Base-by-base conservation (phyloP, 2,329 filamentous ascomycete species). In the Epichloe coenophiala region DNA sequence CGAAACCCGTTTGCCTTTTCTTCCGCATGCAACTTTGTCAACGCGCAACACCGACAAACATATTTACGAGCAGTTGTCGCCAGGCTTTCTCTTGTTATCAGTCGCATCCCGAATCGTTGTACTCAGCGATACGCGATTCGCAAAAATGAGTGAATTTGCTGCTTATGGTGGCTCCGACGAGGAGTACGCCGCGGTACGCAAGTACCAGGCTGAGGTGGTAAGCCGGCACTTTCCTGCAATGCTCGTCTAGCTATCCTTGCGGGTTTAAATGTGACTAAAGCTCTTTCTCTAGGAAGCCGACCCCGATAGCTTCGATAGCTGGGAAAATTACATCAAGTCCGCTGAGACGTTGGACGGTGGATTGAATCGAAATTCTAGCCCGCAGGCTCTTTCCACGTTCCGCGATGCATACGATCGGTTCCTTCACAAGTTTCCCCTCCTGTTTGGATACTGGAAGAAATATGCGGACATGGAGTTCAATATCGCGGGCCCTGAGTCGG, bases 381-480 rank as follows among this genome's bases (percentile, higher is more conserved):
- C 93, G 1, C 87, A 94, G 63, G 88, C 93, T 31, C 89, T 98
- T 59, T 83, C 88, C 19, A 84, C 88, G 11, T 84, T 89, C 51
- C 85, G 93, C 68, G 82, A 87, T 66, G 81, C 87, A 55, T 97
- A 95, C 72, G 90, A 98, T 66, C 81, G 86, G 45, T 94, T 98
- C 63, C 83, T 98, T 21, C 80, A 87, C 54, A 96, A 95, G 64
- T 98, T 96, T 57, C 93, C 93, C 3, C 77, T 97, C 11, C 80
- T 97, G 39, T 98, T 97, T 62, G 93, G 91, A 48, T 98, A 97
- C 72, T 98, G 93, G 93, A 97, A 97, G 74, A 97, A 96, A 67
- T 98, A 97, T 76, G 93, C 93, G 62, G 91, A 97, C 62, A 77
- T 95, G 56, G 93, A 98, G 64, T 98, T 98, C 71, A 89, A 89